These are phyloP conservation scores for Cyamopsis tetragonoloba DNA, from an alignment of 306 rosid genomes.

Conservation along the genomic window DNA sequence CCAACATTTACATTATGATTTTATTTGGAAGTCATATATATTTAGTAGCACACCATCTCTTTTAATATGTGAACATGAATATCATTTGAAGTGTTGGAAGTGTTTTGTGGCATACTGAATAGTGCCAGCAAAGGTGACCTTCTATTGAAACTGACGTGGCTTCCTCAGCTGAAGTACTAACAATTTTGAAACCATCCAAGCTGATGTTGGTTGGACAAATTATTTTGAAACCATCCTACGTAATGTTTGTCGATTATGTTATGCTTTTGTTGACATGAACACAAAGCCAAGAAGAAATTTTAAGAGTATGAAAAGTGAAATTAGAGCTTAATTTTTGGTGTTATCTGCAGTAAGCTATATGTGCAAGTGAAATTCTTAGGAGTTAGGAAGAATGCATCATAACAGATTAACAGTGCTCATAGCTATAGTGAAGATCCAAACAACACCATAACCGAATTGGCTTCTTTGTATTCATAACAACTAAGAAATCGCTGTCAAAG, in stretches of 20 bases:
- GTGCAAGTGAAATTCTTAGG: not conserved
- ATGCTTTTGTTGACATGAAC: slow-evolving; percentile 1
- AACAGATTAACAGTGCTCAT: not conserved
- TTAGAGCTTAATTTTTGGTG: not conserved
- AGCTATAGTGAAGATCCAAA: not conserved
- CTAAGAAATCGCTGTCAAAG: not conserved
- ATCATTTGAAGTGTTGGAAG: not conserved
- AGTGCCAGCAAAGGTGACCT: not conserved
- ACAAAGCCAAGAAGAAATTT: not conserved
- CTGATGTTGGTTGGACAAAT: not conserved
- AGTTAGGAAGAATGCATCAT: not conserved
- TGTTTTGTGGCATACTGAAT: not conserved
- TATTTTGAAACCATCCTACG: not conserved
- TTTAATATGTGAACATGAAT: slow-evolving; percentile 2
- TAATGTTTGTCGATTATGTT: not conserved
- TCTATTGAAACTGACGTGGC: not conserved
- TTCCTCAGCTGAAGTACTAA: not conserved
- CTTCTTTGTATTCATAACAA: not conserved
- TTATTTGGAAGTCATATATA: no score
- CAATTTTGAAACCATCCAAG: not conserved
- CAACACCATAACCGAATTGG: not conserved
- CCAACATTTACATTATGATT: no score
- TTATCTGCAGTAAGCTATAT: not conserved
- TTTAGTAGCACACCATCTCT: not conserved
- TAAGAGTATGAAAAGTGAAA: not conserved